These are phyloP conservation scores for Pontederia paniculata DNA, from an alignment of 176 grass and related monocot species.

Conservation along the genomic window DNA sequence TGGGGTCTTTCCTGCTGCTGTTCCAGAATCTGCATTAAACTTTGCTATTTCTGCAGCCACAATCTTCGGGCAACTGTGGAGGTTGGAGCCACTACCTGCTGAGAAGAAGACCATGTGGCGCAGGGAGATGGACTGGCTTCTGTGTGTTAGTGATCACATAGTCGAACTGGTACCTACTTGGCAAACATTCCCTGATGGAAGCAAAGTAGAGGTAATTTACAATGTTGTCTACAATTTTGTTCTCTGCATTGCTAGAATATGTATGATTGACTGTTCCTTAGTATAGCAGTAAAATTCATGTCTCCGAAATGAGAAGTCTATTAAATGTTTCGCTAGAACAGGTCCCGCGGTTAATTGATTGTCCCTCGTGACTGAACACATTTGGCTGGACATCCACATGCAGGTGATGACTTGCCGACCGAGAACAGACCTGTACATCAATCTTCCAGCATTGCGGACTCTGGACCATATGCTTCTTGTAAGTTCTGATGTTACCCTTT, in stretches of 20 bases:
- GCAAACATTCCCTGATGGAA: conserved; percentile 88
- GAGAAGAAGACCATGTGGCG: conserved; percentile 95
- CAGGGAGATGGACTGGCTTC: conserved; percentile 87
- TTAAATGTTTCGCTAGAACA: too few relatives aligned
- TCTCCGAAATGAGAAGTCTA: too few relatives aligned
- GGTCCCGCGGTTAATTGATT: background rate
- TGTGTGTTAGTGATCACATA: conserved; percentile 85
- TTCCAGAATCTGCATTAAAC: background rate
- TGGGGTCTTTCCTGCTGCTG: background rate
- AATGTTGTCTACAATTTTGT: background rate
- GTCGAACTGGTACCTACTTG: conserved; percentile 71
- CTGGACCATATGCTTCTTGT: conserved; percentile 93
- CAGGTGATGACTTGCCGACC: conserved; percentile 86
- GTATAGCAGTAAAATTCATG: too few relatives aligned
- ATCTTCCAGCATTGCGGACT: conserved; percentile 79
- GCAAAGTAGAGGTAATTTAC: conserved; percentile 63
- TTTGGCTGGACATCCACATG: conserved; percentile 4
- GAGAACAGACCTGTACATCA: conserved; percentile 65
- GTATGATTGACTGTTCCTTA: too few relatives aligned
- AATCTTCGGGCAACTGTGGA: conserved; percentile 93
- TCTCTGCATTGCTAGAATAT: background rate
- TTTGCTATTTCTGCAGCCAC: conserved; percentile 36
- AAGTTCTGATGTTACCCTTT: conserved; percentile 18
- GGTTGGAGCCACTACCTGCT: conserved; percentile 56
- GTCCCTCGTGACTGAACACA: background rate